Conservation (phyloP, 257 asterid species). For the Solanum ossicruentum region DNA sequence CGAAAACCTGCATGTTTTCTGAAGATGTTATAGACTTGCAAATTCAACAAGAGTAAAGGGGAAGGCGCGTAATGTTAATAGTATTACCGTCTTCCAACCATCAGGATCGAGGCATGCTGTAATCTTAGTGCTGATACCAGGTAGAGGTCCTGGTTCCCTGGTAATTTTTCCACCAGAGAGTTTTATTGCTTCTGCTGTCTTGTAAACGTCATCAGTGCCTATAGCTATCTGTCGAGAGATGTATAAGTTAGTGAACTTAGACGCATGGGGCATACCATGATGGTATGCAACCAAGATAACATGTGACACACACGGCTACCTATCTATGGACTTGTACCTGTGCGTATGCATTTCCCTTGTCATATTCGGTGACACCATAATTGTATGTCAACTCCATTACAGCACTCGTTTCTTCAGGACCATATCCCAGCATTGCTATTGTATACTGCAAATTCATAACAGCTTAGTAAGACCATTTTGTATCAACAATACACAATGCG, state of each 20-base stretch:
- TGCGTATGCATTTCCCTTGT: conserved; percentile 57
- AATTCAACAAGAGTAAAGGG: background rate
- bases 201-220: conserved; percentile 90
- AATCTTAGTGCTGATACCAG: conserved; percentile 85
- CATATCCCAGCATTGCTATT: conserved; percentile 58
- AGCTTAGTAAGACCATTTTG: background rate
- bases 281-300: background rate
- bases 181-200: conserved; percentile 78
- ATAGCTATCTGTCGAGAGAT: conserved; percentile 60
- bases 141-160: conserved; percentile 90
- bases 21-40: background rate
- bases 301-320: background rate
- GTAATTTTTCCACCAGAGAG: conserved; percentile 69
- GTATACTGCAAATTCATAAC: conserved; percentile 29
- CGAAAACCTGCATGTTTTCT: conserved; percentile 59
- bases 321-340: conserved; percentile 23
- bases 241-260: background rate
- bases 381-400: conserved; percentile 58
- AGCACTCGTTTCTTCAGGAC: conserved; percentile 47
- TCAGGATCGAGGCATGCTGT: conserved; percentile 97
- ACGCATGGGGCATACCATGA: background rate
- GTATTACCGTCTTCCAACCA: conserved; percentile 90
- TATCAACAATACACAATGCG: background rate
- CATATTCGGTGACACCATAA: conserved; percentile 50
- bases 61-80: conserved; percentile 1